Conservation (phyloP, 305 asterid genomes). For the Salvia sclarea region DNA sequence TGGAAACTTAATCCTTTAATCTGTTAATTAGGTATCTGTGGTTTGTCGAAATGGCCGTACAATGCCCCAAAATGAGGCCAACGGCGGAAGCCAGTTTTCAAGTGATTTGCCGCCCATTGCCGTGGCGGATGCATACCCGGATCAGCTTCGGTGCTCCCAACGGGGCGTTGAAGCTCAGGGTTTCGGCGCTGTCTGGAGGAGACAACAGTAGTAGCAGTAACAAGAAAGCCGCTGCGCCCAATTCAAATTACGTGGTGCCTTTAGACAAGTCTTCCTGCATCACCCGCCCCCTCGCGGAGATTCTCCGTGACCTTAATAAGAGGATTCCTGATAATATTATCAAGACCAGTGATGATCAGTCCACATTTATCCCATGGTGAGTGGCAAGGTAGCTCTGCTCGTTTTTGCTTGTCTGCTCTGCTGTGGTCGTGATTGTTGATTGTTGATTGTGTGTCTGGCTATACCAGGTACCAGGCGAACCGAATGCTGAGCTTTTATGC, state of each 20-base stretch:
- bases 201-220: too few relatives aligned
- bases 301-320: constrained; percentile 88
- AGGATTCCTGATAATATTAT: constrained; percentile 84
- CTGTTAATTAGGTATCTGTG: constrained; percentile 27
- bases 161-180: constrained; percentile 42
- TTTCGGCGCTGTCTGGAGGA: constrained; percentile 53
- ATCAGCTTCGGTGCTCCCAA: constrained; percentile 36
- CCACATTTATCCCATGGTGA: constrained; percentile 81
- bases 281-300: constrained; percentile 92
- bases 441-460: constrained; percentile 32
- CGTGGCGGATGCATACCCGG: constrained; percentile 26
- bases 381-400: neutral
- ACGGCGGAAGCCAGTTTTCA: constrained; percentile 43
- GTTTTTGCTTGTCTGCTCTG: neutral
- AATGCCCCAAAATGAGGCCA: constrained; percentile 44
- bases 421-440: constrained; percentile 31
- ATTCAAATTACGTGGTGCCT: constrained; percentile 87
- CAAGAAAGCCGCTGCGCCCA: constrained; percentile 58
- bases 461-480: constrained; percentile 85
- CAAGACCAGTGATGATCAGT: too few relatives aligned
- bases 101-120: constrained; percentile 29
- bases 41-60: constrained; percentile 59
- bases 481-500: constrained; percentile 98
- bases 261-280: constrained; percentile 77
- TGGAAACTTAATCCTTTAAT: neutral